Evolutionary conservation across 768 basidiomycete genomes (phyloP).

Genomic region (Termitomyces titanicus): DNA sequence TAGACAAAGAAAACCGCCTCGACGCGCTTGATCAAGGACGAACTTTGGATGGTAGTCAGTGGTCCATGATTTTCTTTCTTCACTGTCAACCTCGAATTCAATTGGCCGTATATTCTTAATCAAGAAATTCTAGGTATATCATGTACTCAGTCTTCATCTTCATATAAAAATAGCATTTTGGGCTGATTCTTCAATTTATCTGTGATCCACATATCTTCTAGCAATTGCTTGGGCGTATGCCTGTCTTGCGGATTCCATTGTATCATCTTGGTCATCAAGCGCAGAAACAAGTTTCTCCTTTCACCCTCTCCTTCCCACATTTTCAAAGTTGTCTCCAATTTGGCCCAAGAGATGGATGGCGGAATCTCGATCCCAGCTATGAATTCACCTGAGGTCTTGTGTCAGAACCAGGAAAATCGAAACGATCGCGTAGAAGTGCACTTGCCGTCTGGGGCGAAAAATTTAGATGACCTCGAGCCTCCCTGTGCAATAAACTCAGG

Average conservation of each 20-base stretch:
- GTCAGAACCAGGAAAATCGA: neutral
- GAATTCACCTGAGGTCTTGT: neutral
- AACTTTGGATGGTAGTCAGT: no score
- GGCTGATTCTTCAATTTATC: no score
- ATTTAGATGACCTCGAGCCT: neutral
- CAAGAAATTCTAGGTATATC: no score
- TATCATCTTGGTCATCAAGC: constrained; percentile 6
- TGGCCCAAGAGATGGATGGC: neutral
- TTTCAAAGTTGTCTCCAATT: neutral
- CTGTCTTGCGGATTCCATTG: constrained; percentile 3
- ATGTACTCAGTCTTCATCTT: no score
- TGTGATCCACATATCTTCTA: neutral
- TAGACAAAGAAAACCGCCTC: no score
- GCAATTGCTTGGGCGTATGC: neutral
- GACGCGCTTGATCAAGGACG: no score
- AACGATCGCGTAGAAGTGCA: neutral
- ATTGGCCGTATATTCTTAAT: no score
- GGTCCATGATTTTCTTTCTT: no score
- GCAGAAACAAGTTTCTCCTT: constrained; percentile 1
- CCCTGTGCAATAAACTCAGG: neutral
- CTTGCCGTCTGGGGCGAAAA: neutral
- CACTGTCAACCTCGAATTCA: no score
- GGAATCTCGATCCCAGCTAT: neutral
- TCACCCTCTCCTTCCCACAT: neutral
- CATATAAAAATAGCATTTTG: no score